Evolutionary conservation across 2,329 filamentous ascomycete genomes (phyloP).

Genomic region (Tolypocladium amazonense): DNA sequence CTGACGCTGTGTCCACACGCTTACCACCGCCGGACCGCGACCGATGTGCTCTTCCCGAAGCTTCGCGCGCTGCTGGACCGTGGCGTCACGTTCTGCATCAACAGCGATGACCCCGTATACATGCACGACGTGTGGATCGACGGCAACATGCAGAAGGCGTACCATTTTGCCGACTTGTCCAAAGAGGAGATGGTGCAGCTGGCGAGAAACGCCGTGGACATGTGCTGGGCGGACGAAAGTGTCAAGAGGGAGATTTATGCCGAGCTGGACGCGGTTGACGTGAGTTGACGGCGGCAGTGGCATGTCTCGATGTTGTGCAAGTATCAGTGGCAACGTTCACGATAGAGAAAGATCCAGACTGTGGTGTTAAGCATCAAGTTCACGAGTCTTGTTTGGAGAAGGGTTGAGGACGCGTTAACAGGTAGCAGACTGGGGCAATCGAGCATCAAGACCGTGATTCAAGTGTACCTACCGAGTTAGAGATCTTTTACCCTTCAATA

Average conservation of each 20-base stretch:
- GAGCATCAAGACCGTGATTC: too few relatives aligned
- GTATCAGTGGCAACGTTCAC: not conserved
- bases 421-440: too few relatives aligned
- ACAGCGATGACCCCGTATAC: conserved; percentile 62
- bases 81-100: conserved; percentile 57
- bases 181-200: conserved; percentile 31
- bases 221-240: conserved; percentile 31
- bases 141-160: conserved; percentile 33
- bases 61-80: conserved; percentile 43
- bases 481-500: too few relatives aligned
- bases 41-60: conserved; percentile 37
- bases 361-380: not conserved
- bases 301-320: not conserved
- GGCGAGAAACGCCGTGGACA: conserved; percentile 30
- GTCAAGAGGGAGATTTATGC: conserved; percentile 20
- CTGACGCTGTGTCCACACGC: conserved; percentile 55
- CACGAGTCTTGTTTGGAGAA: too few relatives aligned
- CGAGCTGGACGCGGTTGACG: conserved; percentile 12
- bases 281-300: not conserved
- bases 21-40: conserved; percentile 9
- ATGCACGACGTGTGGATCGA: conserved; percentile 40
- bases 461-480: too few relatives aligned
- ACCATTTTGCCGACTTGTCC: conserved; percentile 26
- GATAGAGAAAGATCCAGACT: not conserved
- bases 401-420: too few relatives aligned